A percentile compares a stretch with the other conserved stretches of the same genome.
Evolutionary conservation across 2,329 filamentous ascomycete species (phyloP).

Genomic region (Podosphaera xanthii): DNA sequence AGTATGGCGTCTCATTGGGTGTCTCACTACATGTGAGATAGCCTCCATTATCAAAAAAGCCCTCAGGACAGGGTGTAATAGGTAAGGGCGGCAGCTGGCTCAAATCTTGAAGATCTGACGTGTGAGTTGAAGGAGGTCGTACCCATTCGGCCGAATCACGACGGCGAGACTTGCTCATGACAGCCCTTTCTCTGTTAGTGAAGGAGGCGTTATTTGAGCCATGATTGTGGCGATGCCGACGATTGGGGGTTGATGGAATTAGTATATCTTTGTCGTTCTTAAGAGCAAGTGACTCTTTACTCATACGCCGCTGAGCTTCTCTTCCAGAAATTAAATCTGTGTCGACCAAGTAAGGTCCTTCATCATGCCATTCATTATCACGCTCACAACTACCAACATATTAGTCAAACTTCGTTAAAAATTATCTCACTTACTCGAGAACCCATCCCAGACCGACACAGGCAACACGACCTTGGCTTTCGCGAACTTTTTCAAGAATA

Average conservation of each 20-base stretch:
- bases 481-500: constrained; percentile 59
- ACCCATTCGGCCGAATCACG: constrained; percentile 16
- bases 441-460: constrained; percentile 81
- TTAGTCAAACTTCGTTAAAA: constrained; percentile 10
- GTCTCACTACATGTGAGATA: constrained; percentile 14
- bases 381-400: constrained; percentile 39
- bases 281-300: constrained; percentile 54
- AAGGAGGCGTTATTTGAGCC: neutral
- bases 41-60: constrained; percentile 13
- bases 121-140: constrained; percentile 10
- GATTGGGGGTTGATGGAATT: constrained; percentile 19
- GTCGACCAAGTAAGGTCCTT: constrained; percentile 46
- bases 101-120: constrained; percentile 8
- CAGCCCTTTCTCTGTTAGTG: constrained; percentile 10
- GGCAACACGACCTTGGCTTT: constrained; percentile 50
- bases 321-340: constrained; percentile 43
- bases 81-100: constrained; percentile 12
- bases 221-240: neutral
- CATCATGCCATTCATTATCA: constrained; percentile 55
- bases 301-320: constrained; percentile 50
- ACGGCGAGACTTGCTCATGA: constrained; percentile 11
- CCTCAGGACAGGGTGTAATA: constrained; percentile 14
- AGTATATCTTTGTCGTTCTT: constrained; percentile 45
- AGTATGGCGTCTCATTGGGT: constrained; percentile 15
- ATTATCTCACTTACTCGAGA: constrained; percentile 42